Percentiles rank a stretch among this genome's conserved stretches.
Evolutionary conservation across 2,329 filamentous ascomycete species (phyloP).

Genomic region (Zasmidium angulare): DNA sequence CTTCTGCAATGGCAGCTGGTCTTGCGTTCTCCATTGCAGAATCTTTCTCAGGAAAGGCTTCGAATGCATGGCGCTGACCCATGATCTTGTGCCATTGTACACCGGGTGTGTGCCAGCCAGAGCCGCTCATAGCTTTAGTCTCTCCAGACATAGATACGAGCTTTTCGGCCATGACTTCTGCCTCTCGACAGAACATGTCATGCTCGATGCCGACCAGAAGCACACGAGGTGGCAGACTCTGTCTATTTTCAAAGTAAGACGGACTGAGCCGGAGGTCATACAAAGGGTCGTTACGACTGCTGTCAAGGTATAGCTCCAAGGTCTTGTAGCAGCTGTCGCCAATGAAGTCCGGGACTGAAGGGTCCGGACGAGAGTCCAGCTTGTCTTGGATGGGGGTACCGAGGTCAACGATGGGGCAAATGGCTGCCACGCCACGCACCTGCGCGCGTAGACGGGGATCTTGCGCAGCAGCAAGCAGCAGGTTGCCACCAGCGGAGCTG

Average conservation of each 20-base stretch:
- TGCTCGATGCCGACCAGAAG: constrained; percentile 48
- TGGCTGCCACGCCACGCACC: constrained; percentile 41
- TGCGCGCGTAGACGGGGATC: constrained; percentile 30
- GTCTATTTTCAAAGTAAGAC: constrained; percentile 31
- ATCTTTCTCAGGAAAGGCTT: constrained; percentile 9
- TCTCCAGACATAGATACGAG: constrained; percentile 25
- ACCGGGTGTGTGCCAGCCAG: constrained; percentile 13
- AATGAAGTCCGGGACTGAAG: constrained; percentile 11
- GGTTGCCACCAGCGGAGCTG: constrained; percentile 55
- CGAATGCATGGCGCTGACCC: constrained; percentile 18
- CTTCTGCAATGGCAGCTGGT: too few species aligned
- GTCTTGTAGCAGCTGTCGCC: constrained; percentile 6
- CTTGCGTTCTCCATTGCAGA: constrained; percentile 4
- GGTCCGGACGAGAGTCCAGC: constrained; percentile 10
- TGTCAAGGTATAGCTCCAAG: constrained; percentile 7
- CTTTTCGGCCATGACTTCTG: constrained; percentile 33
- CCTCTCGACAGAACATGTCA: constrained; percentile 49
- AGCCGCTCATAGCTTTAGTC: constrained; percentile 18
- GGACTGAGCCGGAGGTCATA: constrained; percentile 47
- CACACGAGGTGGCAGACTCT: constrained; percentile 43
- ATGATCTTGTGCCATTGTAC: constrained; percentile 20
- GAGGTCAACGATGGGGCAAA: constrained; percentile 43
- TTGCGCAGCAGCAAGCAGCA: constrained; percentile 46
- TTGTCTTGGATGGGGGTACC: constrained; percentile 4
- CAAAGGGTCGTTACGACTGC: constrained; percentile 37